Percentiles rank a stretch among this genome's conserved stretches.
phyloP scores from a whole-genome alignment of 257 asterid species.

The Capsicum chinense region DNA sequence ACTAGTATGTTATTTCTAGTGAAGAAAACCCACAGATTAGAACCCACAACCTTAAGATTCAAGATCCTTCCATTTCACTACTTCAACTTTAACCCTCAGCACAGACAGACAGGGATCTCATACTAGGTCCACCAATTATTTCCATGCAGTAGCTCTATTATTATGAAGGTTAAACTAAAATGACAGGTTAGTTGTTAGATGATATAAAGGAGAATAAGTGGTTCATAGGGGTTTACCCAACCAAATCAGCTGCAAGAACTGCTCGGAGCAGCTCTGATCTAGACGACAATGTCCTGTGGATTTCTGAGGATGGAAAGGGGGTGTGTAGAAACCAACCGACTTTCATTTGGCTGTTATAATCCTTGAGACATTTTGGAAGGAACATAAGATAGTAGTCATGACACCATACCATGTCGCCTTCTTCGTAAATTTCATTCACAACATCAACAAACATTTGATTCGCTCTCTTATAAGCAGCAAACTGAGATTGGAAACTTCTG shows the following conservation, averaged over 20 bases:
- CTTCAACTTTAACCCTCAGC: not conserved
- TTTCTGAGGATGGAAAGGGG: constrained; percentile 96
- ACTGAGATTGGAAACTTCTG: constrained; percentile 90
- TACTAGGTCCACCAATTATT: not conserved
- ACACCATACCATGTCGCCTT: constrained; percentile 96
- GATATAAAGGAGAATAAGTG: constrained; percentile 21
- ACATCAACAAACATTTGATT: constrained; percentile 96
- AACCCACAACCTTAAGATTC: constrained; percentile 6
- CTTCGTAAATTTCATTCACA: constrained; percentile 71
- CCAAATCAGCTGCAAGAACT: constrained; percentile 88
- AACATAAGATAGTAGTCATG: constrained; percentile 97
- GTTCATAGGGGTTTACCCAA: constrained; percentile 59
- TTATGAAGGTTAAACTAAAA: constrained; percentile 21
- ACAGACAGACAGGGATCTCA: not conserved
- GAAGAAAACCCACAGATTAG: not conserved
- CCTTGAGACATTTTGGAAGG: constrained; percentile 85
- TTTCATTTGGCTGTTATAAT: constrained; percentile 73
- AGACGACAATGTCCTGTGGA: constrained; percentile 91
- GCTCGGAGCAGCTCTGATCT: constrained; percentile 84
- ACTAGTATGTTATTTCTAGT: not conserved
- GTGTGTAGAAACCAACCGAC: constrained; percentile 98
- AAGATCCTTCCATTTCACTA: not conserved
- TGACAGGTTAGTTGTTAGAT: not conserved
- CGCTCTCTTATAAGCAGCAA: constrained; percentile 82
- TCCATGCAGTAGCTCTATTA: not conserved